Conservation (phyloP, 768 basidiomycete genomes). For the Tylopilus sp. region DNA sequence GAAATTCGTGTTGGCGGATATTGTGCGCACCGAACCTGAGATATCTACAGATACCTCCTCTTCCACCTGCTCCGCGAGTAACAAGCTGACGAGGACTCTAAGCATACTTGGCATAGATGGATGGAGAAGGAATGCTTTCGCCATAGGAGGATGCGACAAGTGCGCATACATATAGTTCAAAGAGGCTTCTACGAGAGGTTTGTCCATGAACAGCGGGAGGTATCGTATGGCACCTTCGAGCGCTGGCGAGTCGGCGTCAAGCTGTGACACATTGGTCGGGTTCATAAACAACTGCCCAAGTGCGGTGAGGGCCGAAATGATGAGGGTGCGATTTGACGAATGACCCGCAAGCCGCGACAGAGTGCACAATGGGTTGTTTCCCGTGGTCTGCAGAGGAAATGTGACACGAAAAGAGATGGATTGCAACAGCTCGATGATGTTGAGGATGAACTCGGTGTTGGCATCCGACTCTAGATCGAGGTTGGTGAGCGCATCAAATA, state of each 20-base stretch:
- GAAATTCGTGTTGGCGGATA: conserved; percentile 48
- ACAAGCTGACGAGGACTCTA: conserved; percentile 60
- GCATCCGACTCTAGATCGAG: conserved; percentile 61
- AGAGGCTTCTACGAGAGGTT: conserved; percentile 63
- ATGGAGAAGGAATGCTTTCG: conserved; percentile 72
- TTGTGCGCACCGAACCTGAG: conserved; percentile 55
- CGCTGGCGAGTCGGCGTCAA: conserved; percentile 55
- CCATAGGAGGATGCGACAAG: conserved; percentile 69
- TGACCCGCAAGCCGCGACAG: conserved; percentile 52
- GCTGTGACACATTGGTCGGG: conserved; percentile 51
- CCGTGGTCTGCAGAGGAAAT: conserved; percentile 34
- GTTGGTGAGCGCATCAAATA: conserved; percentile 61
- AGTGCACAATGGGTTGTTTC: conserved; percentile 51
- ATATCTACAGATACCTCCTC: conserved; percentile 63
- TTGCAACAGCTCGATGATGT: conserved; percentile 69
- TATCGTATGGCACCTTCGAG: conserved; percentile 64
- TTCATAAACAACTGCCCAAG: conserved; percentile 63
- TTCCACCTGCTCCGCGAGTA: conserved; percentile 70
- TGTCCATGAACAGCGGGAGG: conserved; percentile 70
- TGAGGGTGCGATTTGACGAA: conserved; percentile 71
- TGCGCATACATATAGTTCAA: conserved; percentile 75
- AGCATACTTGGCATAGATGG: conserved; percentile 67
- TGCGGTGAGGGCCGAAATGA: conserved; percentile 60
- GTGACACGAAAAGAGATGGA: conserved; percentile 48
- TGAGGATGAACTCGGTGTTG: conserved; percentile 68